Conservation (phyloP, 78 protist genomes). For the Dictyostelium brefeldianum region DNA sequence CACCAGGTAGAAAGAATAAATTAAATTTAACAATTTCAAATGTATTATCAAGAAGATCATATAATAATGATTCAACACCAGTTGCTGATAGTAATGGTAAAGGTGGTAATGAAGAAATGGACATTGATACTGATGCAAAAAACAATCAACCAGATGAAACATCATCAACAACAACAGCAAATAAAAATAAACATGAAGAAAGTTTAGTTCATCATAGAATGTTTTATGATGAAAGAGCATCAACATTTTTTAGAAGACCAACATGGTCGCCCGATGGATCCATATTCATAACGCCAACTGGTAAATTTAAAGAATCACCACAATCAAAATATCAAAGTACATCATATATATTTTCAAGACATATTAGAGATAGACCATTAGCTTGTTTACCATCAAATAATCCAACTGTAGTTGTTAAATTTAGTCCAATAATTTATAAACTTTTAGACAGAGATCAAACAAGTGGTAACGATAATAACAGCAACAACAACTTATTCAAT, state of each 20-base stretch:
- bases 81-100: conserved; percentile 5
- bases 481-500: neutral
- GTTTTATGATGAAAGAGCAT: conserved; percentile 74
- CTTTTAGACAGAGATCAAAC: neutral
- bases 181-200: neutral
- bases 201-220: conserved; percentile 22
- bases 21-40: conserved; percentile 24
- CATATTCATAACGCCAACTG: conserved; percentile 73
- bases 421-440: conserved; percentile 53
- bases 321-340: conserved; percentile 38
- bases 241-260: conserved; percentile 78
- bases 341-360: conserved; percentile 68
- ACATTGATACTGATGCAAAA: neutral
- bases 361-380: conserved; percentile 46
- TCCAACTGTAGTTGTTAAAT: conserved; percentile 52
- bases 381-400: conserved; percentile 50
- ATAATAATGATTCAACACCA: neutral
- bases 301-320: conserved; percentile 42
- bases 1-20: conserved; percentile 1
- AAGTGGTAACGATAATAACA: neutral
- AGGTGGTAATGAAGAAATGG: neutral
- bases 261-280: conserved; percentile 81
- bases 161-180: neutral
- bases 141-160: conserved; percentile 4
- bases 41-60: conserved; percentile 37